Evolutionary conservation across 202 grass and related monocot species (phyloP).

Genomic region (Alloteropsis angusta): DNA sequence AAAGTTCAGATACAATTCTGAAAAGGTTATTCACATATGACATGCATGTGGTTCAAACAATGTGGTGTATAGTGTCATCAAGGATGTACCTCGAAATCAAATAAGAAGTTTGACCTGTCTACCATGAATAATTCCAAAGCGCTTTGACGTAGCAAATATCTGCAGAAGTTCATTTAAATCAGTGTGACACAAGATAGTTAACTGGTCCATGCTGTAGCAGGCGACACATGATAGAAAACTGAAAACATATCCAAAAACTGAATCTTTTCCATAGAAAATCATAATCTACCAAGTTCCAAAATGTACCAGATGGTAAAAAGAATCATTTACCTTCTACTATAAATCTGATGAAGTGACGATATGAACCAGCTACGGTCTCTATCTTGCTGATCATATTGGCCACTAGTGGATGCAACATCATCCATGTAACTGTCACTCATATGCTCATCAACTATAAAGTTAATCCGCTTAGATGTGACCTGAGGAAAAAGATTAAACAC

Average conservation of each 20-base stretch:
- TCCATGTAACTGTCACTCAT: constrained; percentile 49
- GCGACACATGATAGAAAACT: not conserved
- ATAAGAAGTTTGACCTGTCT: constrained; percentile 95
- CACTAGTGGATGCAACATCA: constrained; percentile 46
- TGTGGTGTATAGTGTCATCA: constrained; percentile 17
- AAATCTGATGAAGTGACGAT: constrained; percentile 84
- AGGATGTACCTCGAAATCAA: constrained; percentile 83
- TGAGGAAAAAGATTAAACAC: constrained; percentile 34
- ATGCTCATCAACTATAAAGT: constrained; percentile 83
- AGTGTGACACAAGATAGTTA: constrained; percentile 9
- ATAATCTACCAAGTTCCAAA: constrained; percentile 1
- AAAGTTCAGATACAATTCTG: constrained; percentile 28
- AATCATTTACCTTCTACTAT: constrained; percentile 65
- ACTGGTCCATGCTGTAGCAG: not conserved
- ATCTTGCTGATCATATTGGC: constrained; percentile 61
- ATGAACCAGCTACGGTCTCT: constrained; percentile 94
- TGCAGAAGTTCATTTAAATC: constrained; percentile 39
- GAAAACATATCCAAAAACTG: not conserved
- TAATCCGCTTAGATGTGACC: constrained; percentile 97
- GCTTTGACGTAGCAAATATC: constrained; percentile 83
- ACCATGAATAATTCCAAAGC: constrained; percentile 98
- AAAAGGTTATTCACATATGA: constrained; percentile 24
- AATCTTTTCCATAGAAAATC: not conserved
- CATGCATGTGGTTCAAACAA: constrained; percentile 10
- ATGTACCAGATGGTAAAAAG: constrained; percentile 14